Evolutionary conservation across 2,329 filamentous ascomycete species (phyloP).

Genomic region (Calonectria leucothoes): DNA sequence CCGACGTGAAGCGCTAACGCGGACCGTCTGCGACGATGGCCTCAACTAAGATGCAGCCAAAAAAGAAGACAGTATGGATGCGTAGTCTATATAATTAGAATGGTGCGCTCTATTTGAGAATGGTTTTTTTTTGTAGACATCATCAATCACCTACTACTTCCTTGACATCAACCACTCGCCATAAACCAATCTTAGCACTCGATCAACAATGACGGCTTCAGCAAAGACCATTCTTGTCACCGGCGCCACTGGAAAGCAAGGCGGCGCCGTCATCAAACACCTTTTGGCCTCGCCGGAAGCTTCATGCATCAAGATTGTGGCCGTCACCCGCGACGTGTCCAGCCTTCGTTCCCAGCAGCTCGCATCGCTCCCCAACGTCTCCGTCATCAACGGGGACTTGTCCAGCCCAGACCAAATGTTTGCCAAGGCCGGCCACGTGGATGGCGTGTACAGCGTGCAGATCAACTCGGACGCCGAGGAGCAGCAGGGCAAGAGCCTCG

Average conservation of each 20-base stretch:
- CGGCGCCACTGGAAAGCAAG: slow-evolving; percentile 28
- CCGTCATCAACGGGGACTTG: slow-evolving; percentile 15
- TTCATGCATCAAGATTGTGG: slow-evolving; percentile 13
- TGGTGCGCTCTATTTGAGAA: neutral
- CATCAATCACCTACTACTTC: neutral
- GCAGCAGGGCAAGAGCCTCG: slow-evolving; percentile 63
- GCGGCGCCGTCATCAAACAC: slow-evolving; percentile 20
- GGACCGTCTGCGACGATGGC: neutral
- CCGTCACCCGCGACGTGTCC: slow-evolving; percentile 17
- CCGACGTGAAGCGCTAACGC: neutral
- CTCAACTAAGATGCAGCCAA: neutral
- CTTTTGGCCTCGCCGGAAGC: slow-evolving; percentile 7
- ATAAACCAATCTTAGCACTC: neutral
- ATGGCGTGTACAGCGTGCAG: slow-evolving; percentile 21
- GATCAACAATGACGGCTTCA: neutral
- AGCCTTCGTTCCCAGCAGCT: slow-evolving; percentile 17
- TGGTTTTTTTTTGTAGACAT: neutral
- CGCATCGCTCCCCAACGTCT: slow-evolving; percentile 11
- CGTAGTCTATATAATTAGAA: neutral
- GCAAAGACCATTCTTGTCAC: slow-evolving; percentile 18
- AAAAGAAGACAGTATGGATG: neutral
- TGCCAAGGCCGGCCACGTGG: slow-evolving; percentile 7
- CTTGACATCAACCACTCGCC: neutral
- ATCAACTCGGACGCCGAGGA: slow-evolving; percentile 34
- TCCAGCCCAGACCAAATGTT: slow-evolving; percentile 20